These are phyloP conservation scores for Ceratobasidium sp. DNA, from an alignment of 1,284 basidiomycete species.

Conservation along the genomic window DNA sequence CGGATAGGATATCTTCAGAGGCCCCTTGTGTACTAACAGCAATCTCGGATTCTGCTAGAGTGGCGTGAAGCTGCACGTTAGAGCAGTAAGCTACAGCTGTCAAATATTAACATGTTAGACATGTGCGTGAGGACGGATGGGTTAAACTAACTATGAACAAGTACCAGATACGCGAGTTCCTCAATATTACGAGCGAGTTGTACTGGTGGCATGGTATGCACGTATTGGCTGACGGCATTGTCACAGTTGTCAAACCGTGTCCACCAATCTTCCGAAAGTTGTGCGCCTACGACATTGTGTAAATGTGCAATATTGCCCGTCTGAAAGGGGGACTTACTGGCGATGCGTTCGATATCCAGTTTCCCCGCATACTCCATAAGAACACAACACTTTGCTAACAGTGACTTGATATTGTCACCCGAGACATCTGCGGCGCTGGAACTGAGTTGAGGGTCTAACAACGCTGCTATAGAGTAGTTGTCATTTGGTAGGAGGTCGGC, in stretches of 20 bases:
- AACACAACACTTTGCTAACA: constrained; percentile 8
- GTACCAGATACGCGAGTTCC: constrained; percentile 10
- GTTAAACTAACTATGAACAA: constrained; percentile 30
- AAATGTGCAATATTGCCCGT: neutral
- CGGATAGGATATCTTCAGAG: neutral
- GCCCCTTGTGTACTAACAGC: constrained; percentile 4
- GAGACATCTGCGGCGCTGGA: constrained; percentile 13
- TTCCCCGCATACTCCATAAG: neutral
- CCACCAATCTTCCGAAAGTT: constrained; percentile 22
- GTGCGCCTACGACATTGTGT: constrained; percentile 7
- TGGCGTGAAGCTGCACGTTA: constrained; percentile 18
- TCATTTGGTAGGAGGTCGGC: constrained; percentile 3
- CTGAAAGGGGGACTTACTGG: constrained; percentile 1
- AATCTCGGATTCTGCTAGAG: constrained; percentile 20
- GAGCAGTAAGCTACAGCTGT: constrained; percentile 2
- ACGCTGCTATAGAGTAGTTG: constrained; percentile 20
- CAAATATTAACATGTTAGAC: neutral
- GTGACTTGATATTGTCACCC: constrained; percentile 5
- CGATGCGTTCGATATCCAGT: constrained; percentile 1
- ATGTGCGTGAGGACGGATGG: neutral
- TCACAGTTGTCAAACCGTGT: constrained; percentile 21
- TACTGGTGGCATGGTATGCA: constrained; percentile 37
- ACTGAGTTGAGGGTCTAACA: constrained; percentile 20
- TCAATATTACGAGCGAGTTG: constrained; percentile 1
- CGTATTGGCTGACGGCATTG: constrained; percentile 1